Evolutionary conservation across 345 rosid species (phyloP).

Genomic region (Carallia brachiata): DNA sequence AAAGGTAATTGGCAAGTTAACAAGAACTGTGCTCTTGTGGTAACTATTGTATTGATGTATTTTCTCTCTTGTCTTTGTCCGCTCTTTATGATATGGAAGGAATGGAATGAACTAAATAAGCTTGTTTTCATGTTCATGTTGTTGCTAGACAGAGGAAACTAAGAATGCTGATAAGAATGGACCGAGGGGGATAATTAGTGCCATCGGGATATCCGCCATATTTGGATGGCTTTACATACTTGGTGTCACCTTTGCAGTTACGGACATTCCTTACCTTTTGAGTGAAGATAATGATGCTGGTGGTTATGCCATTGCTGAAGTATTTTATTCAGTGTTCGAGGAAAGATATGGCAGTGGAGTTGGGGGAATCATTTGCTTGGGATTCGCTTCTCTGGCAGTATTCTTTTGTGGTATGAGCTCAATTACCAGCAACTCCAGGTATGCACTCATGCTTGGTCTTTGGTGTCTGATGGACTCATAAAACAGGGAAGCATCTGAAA

Average conservation of each 20-base stretch:
- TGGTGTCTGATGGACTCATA: neutral
- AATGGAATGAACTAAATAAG: constrained; percentile 16
- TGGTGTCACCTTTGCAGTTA: constrained; percentile 85
- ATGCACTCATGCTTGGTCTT: neutral
- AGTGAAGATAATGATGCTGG: constrained; percentile 76
- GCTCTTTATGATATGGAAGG: neutral
- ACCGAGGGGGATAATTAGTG: constrained; percentile 80
- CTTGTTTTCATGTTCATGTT: constrained; percentile 5
- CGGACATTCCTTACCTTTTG: constrained; percentile 70
- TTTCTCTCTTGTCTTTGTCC: no score
- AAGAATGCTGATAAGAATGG: constrained; percentile 87
- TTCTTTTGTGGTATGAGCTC: constrained; percentile 99
- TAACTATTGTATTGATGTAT: neutral
- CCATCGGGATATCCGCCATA: constrained; percentile 82
- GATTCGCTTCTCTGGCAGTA: constrained; percentile 80
- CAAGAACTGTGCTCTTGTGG: neutral
- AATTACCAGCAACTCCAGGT: constrained; percentile 95
- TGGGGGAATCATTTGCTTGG: constrained; percentile 87
- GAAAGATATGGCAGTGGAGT: constrained; percentile 79
- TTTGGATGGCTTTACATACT: constrained; percentile 94
- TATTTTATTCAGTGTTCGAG: constrained; percentile 81
- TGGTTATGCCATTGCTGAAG: constrained; percentile 89
- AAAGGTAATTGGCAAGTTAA: neutral
- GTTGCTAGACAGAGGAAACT: constrained; percentile 87
- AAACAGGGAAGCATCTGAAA: neutral